phyloP scores from a whole-genome alignment of 345 rosid species.

The thale cress (Arabidopsis thaliana) region DNA sequence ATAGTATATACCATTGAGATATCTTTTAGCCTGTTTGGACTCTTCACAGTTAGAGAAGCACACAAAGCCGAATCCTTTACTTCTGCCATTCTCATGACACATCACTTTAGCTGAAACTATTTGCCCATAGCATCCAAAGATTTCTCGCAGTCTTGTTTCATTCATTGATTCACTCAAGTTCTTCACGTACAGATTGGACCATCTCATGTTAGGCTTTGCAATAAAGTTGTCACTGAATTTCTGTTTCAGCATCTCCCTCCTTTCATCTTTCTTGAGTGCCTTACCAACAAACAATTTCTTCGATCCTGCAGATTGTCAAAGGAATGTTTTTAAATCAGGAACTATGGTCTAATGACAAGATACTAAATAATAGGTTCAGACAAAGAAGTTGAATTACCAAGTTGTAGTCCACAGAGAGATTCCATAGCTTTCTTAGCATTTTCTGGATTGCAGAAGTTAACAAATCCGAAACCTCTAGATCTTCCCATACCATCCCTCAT shows the following conservation, averaged over 20 bases:
- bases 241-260: slow-evolving; percentile 54
- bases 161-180: slow-evolving; percentile 54
- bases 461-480: slow-evolving; percentile 81
- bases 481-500: slow-evolving; percentile 62
- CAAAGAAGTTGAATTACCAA: slow-evolving; percentile 36
- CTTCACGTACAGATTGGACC: slow-evolving; percentile 70
- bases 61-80: slow-evolving; percentile 82
- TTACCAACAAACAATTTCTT: slow-evolving; percentile 58
- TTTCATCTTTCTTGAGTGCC: slow-evolving; percentile 68
- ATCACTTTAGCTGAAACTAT: slow-evolving; percentile 68
- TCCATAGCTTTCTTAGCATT: slow-evolving; percentile 66
- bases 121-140: slow-evolving; percentile 57
- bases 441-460: slow-evolving; percentile 59
- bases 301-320: slow-evolving; percentile 13
- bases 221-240: slow-evolving; percentile 41
- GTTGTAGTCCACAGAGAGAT: slow-evolving; percentile 50
- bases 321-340: slow-evolving; percentile 18
- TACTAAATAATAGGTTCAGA: slow-evolving; percentile 5
- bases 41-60: slow-evolving; percentile 67
- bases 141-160: slow-evolving; percentile 52
- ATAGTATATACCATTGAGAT: slow-evolving; percentile 55
- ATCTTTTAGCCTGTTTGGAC: slow-evolving; percentile 57
- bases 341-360: neutral
- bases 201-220: slow-evolving; percentile 29
- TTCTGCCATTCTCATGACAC: slow-evolving; percentile 54